A percentile compares a stretch with the other conserved stretches of the same genome.
These are phyloP conservation scores for Haplosporangium sp. DNA, from an alignment of 371 early-diverging fungal genomes.

Conservation along the genomic window DNA sequence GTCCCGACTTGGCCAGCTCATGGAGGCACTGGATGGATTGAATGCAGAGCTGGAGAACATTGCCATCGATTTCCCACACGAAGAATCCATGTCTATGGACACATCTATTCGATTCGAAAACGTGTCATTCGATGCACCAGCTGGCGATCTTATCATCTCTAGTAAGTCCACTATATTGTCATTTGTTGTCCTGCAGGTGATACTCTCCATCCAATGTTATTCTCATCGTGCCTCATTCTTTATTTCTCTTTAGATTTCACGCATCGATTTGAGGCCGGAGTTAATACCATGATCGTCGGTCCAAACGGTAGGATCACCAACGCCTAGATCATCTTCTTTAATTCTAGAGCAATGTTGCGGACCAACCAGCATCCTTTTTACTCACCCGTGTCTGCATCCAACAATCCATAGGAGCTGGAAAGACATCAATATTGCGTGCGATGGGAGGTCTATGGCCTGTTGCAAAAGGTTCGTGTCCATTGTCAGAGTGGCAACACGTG, in stretches of 20 bases:
- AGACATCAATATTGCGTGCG: constrained; percentile 77
- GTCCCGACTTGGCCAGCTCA: constrained; percentile 86
- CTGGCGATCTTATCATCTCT: constrained; percentile 33
- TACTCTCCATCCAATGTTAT: background rate
- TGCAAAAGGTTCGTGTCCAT: constrained; percentile 53
- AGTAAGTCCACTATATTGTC: constrained; percentile 11
- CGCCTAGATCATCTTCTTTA: background rate
- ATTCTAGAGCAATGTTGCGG: background rate
- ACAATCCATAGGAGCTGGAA: constrained; percentile 65
- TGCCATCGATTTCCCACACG: constrained; percentile 57
- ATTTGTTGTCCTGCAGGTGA: background rate
- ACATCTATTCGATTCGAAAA: constrained; percentile 42
- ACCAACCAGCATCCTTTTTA: background rate
- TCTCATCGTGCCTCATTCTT: background rate
- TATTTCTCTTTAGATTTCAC: constrained; percentile 51
- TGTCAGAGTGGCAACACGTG: background rate
- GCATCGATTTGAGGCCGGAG: constrained; percentile 60
- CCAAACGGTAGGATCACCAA: constrained; percentile 63
- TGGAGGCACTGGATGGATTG: constrained; percentile 74
- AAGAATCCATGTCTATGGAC: constrained; percentile 30
- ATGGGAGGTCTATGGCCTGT: constrained; percentile 81
- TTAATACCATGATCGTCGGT: constrained; percentile 75
- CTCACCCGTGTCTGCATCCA: background rate
- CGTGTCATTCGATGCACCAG: constrained; percentile 49
- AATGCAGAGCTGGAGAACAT: constrained; percentile 59